Evolutionary conservation across 805 yeast genomes (phyloP).

Genomic region (Starmerella potacharoeniae): DNA sequence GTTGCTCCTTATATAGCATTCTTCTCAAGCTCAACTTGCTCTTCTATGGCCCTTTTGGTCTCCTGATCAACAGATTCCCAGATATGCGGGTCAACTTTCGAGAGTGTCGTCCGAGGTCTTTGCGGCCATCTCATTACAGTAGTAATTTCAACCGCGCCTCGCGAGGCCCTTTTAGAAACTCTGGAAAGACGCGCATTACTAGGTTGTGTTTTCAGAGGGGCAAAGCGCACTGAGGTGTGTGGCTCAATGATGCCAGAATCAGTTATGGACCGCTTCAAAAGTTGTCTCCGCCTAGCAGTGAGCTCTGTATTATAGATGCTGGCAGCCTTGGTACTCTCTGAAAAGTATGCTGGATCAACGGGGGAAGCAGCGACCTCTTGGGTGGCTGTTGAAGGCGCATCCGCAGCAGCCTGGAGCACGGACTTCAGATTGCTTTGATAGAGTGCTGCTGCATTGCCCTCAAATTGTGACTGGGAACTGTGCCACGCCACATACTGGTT

Average conservation of each 20-base stretch:
- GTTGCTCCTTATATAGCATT: background rate
- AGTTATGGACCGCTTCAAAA: conserved; percentile 23
- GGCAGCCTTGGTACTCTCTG: conserved; percentile 78
- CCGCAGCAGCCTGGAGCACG: conserved; percentile 23
- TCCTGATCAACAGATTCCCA: conserved; percentile 35
- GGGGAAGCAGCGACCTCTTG: conserved; percentile 1
- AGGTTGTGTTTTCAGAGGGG: conserved; percentile 70
- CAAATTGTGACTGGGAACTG: conserved; percentile 37
- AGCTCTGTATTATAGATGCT: conserved; percentile 58
- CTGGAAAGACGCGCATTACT: conserved; percentile 26
- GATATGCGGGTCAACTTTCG: conserved; percentile 4
- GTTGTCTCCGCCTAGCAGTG: conserved; percentile 44
- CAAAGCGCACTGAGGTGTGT: conserved; percentile 71
- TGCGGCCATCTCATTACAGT: conserved; percentile 14
- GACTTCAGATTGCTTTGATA: conserved; percentile 25
- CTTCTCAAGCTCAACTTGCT: conserved; percentile 3
- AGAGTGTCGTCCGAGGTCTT: background rate
- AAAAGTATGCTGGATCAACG: conserved; percentile 37
- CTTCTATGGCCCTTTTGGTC: conserved; percentile 8
- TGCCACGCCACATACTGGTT: conserved; percentile 47
- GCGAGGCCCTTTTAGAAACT: background rate
- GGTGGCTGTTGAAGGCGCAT: background rate
- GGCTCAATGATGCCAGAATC: conserved; percentile 42
- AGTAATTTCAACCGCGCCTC: conserved; percentile 14
- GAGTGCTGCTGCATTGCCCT: conserved; percentile 18